Base-by-base conservation (phyloP, 257 asterid genomes). In the Mitragyna speciosa region DNA sequence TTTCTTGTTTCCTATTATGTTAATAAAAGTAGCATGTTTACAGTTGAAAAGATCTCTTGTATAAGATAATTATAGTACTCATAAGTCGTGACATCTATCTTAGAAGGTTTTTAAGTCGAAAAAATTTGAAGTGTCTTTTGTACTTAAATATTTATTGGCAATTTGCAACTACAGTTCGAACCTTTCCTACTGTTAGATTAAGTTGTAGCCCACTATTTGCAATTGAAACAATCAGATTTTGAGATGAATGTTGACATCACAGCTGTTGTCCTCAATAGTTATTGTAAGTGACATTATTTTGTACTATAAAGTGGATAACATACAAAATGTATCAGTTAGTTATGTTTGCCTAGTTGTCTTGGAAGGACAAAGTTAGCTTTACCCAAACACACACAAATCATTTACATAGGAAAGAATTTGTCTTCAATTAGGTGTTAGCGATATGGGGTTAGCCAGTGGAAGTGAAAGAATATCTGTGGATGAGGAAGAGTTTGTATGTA, bases 271-370 rank as follows among this genome's bases (percentile, higher is more conserved):
- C 33, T 58, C 76, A 20, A 5, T 73, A 14, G 67, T 51, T 51
- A 36, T 49, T 26, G 49, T 54, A 20, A n/a, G 26, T n/a, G 33
- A 11, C 15, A 24, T 24, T 28, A 48, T 26, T 51, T 26, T 72
- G 76, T 72, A 72, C 63, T 48, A 48, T 59, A 17, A 77, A 2
- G 66, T 20, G 54, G 75, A 26, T 33, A 6, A 67, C 56, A 51
- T 24, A 56, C 54, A 48, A 77, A 67, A 33, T 45, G 51, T 67
- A 68, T 66, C 66, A 30, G 75, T 66, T 77, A 30, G 64, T 22
- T 77, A 77, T 52, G 81, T 77, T 77, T 67, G 54, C 81, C 61
- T 56, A 31, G 75, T 77, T 68, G 75, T 77, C 31, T 67, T 77
- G 8, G 28, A 24, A 12, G 68, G 59, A 77, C 45, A 31, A 76